Evolutionary conservation across 2,329 filamentous ascomycete species (phyloP), one percentile per base, ranked within the genome.

Genomic region (Cryphonectria nitschkei): DNA sequence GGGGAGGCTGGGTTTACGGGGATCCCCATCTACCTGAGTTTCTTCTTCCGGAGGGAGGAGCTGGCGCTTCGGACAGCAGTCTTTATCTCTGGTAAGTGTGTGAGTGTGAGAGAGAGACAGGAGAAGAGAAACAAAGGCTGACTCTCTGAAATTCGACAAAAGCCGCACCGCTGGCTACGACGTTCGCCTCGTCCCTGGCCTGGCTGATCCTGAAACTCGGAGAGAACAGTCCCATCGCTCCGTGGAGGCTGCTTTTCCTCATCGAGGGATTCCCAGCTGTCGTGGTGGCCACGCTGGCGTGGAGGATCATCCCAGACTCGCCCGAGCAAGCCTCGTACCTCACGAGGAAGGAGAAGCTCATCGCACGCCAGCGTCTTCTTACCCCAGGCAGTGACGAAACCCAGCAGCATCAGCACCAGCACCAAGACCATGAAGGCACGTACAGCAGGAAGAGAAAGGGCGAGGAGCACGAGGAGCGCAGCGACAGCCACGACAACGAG

Each of bases 211-310:
- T 94, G 66, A 89, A 88, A 75, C 76, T 94, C 19, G 93, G 89
- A 66, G 82, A 88, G 64, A 77, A 85, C 72, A 84, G 87, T 1
- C 92, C 92, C 22, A 90, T 97, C 65, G 92, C 93, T 0, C 89
- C 92, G 4, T 97, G 94, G 94, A 88, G 94, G n/a, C 85, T 95
- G 1, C 84, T 97, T 39, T 97, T 97, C 77, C 85, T 97, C 9
- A 75, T 95, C 16, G 94, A 97, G 79, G 94, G 94, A 1, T 95
- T 97, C 72, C 94, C 94, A 1, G 94, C 92, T 37, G 87, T 97
- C 60, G 73, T 97, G 11, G 88, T 93, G 16, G 90, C 93, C 7
- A 88, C 92, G 0, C 85, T 91, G 73, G 92, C 93, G 16, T 97
- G 90, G 90, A 84, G 85, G 68, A 83, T 91, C 77, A 89, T 97